Conservation (phyloP, 306 rosid species). For the Prunus mume region DNA sequence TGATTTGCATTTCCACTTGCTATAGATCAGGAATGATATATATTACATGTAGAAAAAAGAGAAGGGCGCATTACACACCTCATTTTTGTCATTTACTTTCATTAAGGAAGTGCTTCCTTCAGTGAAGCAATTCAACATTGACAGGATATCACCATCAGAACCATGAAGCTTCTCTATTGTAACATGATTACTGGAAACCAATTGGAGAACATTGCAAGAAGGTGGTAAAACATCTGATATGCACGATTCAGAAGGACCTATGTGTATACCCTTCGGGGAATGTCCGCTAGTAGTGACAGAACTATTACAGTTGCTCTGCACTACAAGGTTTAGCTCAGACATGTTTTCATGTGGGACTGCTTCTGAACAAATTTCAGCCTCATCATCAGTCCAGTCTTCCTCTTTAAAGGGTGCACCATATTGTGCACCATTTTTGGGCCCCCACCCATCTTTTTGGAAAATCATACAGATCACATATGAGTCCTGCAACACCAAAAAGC, state of each 20-base stretch:
- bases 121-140: conserved; percentile 9
- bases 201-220: conserved; percentile 17
- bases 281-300: conserved; percentile 25
- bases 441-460: conserved; percentile 62
- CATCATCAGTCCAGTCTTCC: conserved; percentile 59
- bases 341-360: conserved; percentile 12
- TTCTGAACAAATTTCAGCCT: conserved; percentile 33
- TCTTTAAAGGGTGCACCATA: conserved; percentile 62
- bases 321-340: conserved; percentile 14
- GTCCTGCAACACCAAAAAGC: conserved; percentile 41
- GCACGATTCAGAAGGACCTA: conserved; percentile 35
- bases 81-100: conserved; percentile 14
- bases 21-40: neutral
- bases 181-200: conserved; percentile 8
- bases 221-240: conserved; percentile 31
- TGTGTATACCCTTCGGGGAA: conserved; percentile 8
- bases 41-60: neutral
- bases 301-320: conserved; percentile 10
- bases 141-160: conserved; percentile 14
- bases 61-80: conserved; percentile 36
- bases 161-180: conserved; percentile 9
- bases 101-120: conserved; percentile 8
- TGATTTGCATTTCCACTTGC: neutral
- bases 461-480: conserved; percentile 62
- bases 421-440: conserved; percentile 68